Base-by-base conservation (phyloP, 495 filamentous ascomycete genomes). In the Hyaloscypha hepaticicola region DNA sequence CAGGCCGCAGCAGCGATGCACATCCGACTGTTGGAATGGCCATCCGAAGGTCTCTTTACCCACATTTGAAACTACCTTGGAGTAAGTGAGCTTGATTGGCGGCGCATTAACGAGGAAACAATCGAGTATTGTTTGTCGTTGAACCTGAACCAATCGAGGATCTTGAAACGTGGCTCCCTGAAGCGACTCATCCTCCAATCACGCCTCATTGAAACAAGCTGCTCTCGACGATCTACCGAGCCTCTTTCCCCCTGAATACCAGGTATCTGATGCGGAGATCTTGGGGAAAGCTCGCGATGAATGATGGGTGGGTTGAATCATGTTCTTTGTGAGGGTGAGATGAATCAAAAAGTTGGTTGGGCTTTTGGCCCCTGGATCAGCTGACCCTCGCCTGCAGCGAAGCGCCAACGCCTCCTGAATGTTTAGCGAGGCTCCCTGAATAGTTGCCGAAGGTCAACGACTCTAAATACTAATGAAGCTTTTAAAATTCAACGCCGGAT, bases 121-220 rank as follows among this genome's bases (percentile, higher is more conserved):
- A 19, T 57, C 27, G 50, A 41, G 27, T 33, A 9, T 9, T 33
- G 27, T 27, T 60, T 31, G 60, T 55, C 50, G 60, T 25, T 62
- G 29, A 55, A 53, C 28, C 25, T 28, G 9, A 25, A 49, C 60
- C 48, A 53, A 62, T 55, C 60, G 25, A 53, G 19, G 19, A 4
- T 33, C 29, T 41, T 55, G 60, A 62, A 53, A 62, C 60, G 24
- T 24, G 21, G 29, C 5, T 5, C 21, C 34, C n/a, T 55, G 60
- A 62, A 41, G 48, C 50, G 48, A 14, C 49, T 22, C 38, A 28
- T 7, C 5, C 41, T 49, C 26, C 26, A 33, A n/a, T 7, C 1
- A 16, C 28, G 16, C 49, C 16, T 11, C 41, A 26, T 49, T 48
- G 58, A 61, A 55, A 62, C 60, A 55, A 62, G 31, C 53, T 29